Evolutionary conservation across 2,329 filamentous ascomycete species (phyloP).

Genomic region (Raffaelea arxii): DNA sequence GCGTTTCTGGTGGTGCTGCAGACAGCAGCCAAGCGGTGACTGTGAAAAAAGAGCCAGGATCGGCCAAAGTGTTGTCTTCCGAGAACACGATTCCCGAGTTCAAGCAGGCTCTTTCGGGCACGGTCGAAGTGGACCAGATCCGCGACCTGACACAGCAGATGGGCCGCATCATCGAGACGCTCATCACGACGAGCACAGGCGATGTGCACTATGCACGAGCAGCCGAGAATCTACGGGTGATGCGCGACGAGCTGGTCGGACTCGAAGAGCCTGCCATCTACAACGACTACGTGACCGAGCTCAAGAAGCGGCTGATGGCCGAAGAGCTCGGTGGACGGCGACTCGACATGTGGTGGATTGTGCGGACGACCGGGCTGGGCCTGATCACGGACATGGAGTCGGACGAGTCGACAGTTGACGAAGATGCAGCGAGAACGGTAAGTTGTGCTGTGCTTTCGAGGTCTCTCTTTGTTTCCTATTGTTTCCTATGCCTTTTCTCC

Average conservation of each 20-base stretch:
- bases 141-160: conserved; percentile 65
- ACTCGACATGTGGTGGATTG: conserved; percentile 70
- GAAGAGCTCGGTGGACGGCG: conserved; percentile 68
- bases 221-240: conserved; percentile 63
- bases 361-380: conserved; percentile 59
- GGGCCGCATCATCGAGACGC: conserved; percentile 55
- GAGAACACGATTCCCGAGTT: conserved; percentile 85
- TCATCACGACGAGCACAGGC: conserved; percentile 65
- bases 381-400: conserved; percentile 58
- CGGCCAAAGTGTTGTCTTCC: conserved; percentile 30
- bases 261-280: conserved; percentile 68
- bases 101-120: conserved; percentile 61
- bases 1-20: no score
- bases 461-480: no score
- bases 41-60: no score
- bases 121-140: conserved; percentile 52
- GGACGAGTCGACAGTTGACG: conserved; percentile 55
- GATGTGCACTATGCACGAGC: conserved; percentile 65
- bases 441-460: neutral
- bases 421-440: conserved; percentile 61
- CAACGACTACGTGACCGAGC: conserved; percentile 59
- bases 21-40: no score
- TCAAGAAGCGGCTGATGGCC: conserved; percentile 64
- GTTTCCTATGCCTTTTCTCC: neutral
- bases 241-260: conserved; percentile 67